phyloP scores from a whole-genome alignment of 192 early-diverging fungal genomes.

The Coemansia sp. region DNA sequence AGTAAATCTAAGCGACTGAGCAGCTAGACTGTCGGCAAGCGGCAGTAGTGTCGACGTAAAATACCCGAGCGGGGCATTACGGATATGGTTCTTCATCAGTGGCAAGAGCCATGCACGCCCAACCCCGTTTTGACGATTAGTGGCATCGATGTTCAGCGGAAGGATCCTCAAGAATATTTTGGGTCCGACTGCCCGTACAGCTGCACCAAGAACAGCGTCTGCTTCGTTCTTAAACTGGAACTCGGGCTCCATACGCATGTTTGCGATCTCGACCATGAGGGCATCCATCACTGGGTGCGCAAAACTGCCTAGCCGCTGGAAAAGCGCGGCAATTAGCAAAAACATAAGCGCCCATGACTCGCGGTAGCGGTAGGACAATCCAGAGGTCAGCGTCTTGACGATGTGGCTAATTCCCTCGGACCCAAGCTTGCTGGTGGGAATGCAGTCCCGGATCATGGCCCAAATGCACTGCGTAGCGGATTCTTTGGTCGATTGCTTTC shows the following conservation, averaged over 20 bases:
- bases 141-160: conserved; percentile 81
- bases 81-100: conserved; percentile 71
- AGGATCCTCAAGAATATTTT: conserved; percentile 70
- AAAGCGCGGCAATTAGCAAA: conserved; percentile 69
- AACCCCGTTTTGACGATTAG: conserved; percentile 34
- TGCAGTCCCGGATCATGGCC: conserved; percentile 68
- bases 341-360: conserved; percentile 85
- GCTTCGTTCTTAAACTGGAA: conserved; percentile 86
- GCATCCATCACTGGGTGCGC: conserved; percentile 62
- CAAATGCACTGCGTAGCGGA: conserved; percentile 71
- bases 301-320: conserved; percentile 68
- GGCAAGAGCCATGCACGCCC: conserved; percentile 92
- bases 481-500: conserved; percentile 59
- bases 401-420: conserved; percentile 58
- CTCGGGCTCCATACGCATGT: conserved; percentile 78
- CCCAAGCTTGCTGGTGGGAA: conserved; percentile 75
- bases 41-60: conserved; percentile 75
- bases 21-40: conserved; percentile 69
- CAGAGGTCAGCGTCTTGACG: conserved; percentile 54
- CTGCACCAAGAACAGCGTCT: conserved; percentile 76
- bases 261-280: conserved; percentile 64
- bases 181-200: conserved; percentile 79
- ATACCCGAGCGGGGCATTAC: conserved; percentile 70
- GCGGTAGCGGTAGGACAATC: conserved; percentile 77
- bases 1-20: conserved; percentile 61